A percentile compares a stretch with the other conserved stretches of the same genome.
phyloP scores from a whole-genome alignment of 192 early-diverging fungal genomes.

The Coemansia sp. region DNA sequence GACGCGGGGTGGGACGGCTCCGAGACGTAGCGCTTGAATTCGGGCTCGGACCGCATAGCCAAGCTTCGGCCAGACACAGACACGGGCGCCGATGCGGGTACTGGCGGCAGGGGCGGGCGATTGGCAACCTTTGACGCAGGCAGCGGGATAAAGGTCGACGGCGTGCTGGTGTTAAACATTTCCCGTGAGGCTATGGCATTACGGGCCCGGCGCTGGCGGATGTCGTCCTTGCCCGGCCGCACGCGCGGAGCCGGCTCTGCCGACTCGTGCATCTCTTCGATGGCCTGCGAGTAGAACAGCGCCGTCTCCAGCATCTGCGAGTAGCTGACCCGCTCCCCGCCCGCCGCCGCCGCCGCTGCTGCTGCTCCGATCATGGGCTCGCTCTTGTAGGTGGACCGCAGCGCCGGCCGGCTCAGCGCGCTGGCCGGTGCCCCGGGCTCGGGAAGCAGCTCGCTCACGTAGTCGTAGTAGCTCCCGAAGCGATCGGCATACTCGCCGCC shows the following conservation, averaged over 20 bases:
- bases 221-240: conserved; percentile 36
- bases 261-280: conserved; percentile 33
- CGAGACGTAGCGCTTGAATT: conserved; percentile 7
- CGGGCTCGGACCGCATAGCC: conserved; percentile 40
- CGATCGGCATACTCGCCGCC: conserved; percentile 22
- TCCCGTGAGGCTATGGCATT: conserved; percentile 43
- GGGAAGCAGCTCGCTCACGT: not conserved
- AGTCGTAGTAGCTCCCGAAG: conserved; percentile 30
- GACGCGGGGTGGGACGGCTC: not conserved
- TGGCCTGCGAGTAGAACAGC: conserved; percentile 43
- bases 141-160: conserved; percentile 28
- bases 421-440: not conserved
- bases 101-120: not conserved
- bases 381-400: conserved; percentile 38
- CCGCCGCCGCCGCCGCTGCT: not conserved
- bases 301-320: conserved; percentile 47
- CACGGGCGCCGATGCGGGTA: no score
- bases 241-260: conserved; percentile 19
- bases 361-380: conserved; percentile 21
- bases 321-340: conserved; percentile 21
- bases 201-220: conserved; percentile 38
- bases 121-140: not conserved
- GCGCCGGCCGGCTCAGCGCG: conserved; percentile 5
- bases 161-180: conserved; percentile 27
- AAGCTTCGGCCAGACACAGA: conserved; percentile 7